phyloP scores from a whole-genome alignment of 805 yeast genomes.

The Yarrowia hollandica region DNA sequence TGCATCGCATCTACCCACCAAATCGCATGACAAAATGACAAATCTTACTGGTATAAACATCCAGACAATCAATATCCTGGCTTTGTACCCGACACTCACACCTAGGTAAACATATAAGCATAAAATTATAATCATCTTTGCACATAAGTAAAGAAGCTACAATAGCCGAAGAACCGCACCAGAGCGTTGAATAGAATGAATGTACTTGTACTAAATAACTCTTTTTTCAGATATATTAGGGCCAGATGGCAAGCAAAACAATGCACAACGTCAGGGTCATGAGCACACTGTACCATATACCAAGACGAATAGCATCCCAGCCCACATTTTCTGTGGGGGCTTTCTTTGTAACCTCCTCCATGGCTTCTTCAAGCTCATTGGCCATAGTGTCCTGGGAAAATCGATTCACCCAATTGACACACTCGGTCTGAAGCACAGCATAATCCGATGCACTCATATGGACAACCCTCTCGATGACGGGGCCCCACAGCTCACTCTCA shows the following conservation, averaged over 20 bases:
- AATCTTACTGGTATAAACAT: no score
- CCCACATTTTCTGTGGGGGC: slow-evolving; percentile 9
- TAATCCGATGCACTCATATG: slow-evolving; percentile 33
- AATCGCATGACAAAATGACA: background rate
- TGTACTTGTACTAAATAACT: background rate
- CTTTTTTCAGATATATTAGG: background rate
- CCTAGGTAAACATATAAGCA: background rate
- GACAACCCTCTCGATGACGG: slow-evolving; percentile 39
- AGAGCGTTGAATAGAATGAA: background rate
- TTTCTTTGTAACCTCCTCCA: slow-evolving; percentile 9
- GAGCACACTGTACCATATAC: slow-evolving; percentile 1
- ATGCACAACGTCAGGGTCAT: background rate
- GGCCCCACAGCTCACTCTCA: slow-evolving; percentile 42
- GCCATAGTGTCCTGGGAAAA: slow-evolving; percentile 42
- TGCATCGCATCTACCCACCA: background rate
- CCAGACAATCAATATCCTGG: no score
- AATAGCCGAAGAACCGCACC: no score
- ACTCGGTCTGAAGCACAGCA: slow-evolving; percentile 37
- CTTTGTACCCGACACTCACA: no score
- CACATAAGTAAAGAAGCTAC: no score
- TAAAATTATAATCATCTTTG: no score
- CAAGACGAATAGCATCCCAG: background rate
- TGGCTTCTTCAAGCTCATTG: slow-evolving; percentile 35
- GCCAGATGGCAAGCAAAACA: slow-evolving; percentile 7
- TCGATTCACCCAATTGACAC: slow-evolving; percentile 36